These are phyloP conservation scores for Whalleya microplaca DNA, from an alignment of 2,329 filamentous ascomycete genomes.

Conservation along the genomic window DNA sequence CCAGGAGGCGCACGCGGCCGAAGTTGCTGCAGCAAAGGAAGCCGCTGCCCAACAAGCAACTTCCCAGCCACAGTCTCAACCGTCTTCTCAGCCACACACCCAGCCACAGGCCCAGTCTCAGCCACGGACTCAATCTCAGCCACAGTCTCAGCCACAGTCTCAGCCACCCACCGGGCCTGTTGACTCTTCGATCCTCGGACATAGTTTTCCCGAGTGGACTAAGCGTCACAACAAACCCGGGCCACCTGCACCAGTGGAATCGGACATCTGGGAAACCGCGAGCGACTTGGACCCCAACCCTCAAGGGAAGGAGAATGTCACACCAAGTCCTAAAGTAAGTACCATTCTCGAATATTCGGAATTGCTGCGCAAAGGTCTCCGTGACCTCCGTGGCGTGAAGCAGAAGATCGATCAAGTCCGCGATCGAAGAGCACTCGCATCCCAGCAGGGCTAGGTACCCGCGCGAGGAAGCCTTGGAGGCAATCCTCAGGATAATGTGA, in stretches of 20 bases:
- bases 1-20: too few relatives aligned
- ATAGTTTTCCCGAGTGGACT: slow-evolving; percentile 57
- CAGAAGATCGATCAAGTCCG: too few relatives aligned
- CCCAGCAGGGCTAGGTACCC: too few relatives aligned
- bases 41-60: too few relatives aligned
- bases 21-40: too few relatives aligned
- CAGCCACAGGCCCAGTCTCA: too few relatives aligned
- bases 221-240: slow-evolving; percentile 24
- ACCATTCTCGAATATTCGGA: neutral
- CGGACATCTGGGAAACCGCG: slow-evolving; percentile 40
- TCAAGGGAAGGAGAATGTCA: slow-evolving; percentile 52
- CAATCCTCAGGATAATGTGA: too few relatives aligned
- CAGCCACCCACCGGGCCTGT: slow-evolving; percentile 31
- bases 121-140: too few relatives aligned
- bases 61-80: slow-evolving; percentile 18
- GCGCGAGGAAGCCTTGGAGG: too few relatives aligned
- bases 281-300: slow-evolving; percentile 32
- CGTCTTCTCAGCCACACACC: too few relatives aligned
- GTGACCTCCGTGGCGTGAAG: neutral
- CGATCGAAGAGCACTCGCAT: too few relatives aligned
- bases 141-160: too few relatives aligned
- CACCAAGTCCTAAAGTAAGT: slow-evolving; percentile 33
- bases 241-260: slow-evolving; percentile 24
- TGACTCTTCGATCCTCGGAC: slow-evolving; percentile 44
- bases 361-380: neutral